Evolutionary conservation across 768 basidiomycete genomes (phyloP).

Genomic region (Strobilomyces echinocephalus): DNA sequence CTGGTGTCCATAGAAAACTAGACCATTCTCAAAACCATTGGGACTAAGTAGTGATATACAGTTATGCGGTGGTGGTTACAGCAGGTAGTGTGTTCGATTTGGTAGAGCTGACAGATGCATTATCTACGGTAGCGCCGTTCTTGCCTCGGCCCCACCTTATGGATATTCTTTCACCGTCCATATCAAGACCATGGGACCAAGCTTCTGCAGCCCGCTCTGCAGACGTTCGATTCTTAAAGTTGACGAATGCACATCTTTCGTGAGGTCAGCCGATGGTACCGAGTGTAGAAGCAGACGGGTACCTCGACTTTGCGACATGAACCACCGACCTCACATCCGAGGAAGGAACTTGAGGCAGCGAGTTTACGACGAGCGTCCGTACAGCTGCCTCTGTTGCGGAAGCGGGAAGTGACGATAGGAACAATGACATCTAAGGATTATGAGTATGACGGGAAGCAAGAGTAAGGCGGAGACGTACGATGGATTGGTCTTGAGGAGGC

Average conservation of each 20-base stretch:
- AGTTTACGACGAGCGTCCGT: constrained; percentile 65
- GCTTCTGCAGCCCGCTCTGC: constrained; percentile 87
- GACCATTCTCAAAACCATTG: too few relatives aligned
- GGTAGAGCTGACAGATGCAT: constrained; percentile 14
- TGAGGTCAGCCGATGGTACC: not conserved
- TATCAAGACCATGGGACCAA: constrained; percentile 87
- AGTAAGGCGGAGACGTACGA: constrained; percentile 51
- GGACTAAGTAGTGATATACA: not conserved
- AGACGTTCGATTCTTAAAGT: constrained; percentile 77
- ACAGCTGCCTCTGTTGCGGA: constrained; percentile 68
- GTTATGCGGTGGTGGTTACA: constrained; percentile 12
- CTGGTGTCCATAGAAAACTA: too few relatives aligned
- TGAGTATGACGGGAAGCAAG: constrained; percentile 1
- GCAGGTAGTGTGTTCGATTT: constrained; percentile 1
- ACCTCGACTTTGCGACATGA: constrained; percentile 78
- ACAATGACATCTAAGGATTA: constrained; percentile 70
- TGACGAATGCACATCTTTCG: constrained; percentile 87
- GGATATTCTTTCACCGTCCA: constrained; percentile 67
- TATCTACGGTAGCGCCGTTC: constrained; percentile 35
- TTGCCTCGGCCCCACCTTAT: constrained; percentile 89
- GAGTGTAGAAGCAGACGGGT: constrained; percentile 8
- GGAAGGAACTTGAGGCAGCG: constrained; percentile 59
- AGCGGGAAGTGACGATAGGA: constrained; percentile 70
- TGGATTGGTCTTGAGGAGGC: constrained; percentile 81
- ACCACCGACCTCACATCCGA: constrained; percentile 77